Evolutionary conservation across 78 protist genomes (phyloP), one percentile per base, ranked within the genome.

Genomic region (Polysphondylium violaceum): DNA sequence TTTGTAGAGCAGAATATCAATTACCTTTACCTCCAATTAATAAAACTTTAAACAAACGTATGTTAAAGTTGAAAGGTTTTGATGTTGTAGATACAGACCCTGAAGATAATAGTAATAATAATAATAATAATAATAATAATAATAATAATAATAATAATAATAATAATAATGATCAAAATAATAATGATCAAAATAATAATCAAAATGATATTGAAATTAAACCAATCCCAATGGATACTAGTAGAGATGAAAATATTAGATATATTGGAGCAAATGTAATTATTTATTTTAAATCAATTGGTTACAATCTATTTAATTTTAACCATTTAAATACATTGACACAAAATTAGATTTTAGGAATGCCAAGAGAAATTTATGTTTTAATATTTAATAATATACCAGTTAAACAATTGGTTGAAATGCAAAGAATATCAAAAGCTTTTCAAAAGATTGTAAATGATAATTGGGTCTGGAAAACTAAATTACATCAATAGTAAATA

Each of bases 11-110:
- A 60, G 88, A 79, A 38, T 44, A 33, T 67, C 35, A 56, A 36
- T 53, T 58, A 14, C 90, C 90, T 56, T 19, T 83, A 8, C 90
- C 90, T 58, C 58, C 76, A 67, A 58, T 83, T 21, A 61, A 83
- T n/a, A 43, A 68, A 19, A 65, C n/a, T 43, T 61, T 83, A 38
- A 47, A 83, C 27, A 33, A 83, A 68, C 50, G 21, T 27, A 58
- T 83, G 1, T 43, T 69, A 27, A 83, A 83, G 41, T 25, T 83
- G 2, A 83, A 83, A 43, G 90, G 90, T 40, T 56, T 83, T 55
- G 79, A 67, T 36, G 74, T 69, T 25, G 64, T 51, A 17, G 90
- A 83, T 44, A 41, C 56, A 19, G n/a, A 21, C 1, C 50, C 27
- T 35, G 56, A 60, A 12, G 25, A 21, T 5, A 12, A 12, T 29